Conservation (phyloP, 129 eudicot genomes). For the Silybum marianum region DNA sequence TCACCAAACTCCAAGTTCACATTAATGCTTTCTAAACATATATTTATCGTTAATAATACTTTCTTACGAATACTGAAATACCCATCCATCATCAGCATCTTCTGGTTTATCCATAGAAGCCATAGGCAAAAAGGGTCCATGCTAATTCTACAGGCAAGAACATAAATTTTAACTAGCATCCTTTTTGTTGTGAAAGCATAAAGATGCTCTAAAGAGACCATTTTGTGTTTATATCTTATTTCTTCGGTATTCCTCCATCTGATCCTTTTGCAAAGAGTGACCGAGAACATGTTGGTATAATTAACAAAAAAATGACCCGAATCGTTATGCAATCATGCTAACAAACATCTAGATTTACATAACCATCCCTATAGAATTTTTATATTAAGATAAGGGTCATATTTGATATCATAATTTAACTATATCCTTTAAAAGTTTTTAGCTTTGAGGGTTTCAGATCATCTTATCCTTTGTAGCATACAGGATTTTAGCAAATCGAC, state of each 20-base stretch:
- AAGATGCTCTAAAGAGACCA: not conserved
- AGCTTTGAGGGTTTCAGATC: slow-evolving; percentile 23
- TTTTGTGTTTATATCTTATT: not conserved
- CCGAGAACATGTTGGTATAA: not conserved
- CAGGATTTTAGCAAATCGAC: slow-evolving; percentile 95
- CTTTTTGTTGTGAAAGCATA: slow-evolving; percentile 7
- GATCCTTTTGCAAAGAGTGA: not conserved
- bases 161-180: slow-evolving; percentile 5
- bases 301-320: not conserved
- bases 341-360: not conserved
- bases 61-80: not conserved
- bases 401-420: slow-evolving; percentile 3
- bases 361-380: slow-evolving; percentile 17
- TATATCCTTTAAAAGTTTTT: not conserved
- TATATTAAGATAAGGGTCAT: not conserved
- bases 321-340: not conserved
- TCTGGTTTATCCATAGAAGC: not conserved
- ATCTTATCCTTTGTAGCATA: slow-evolving; percentile 23
- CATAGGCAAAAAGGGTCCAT: slow-evolving; percentile 8
- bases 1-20: not conserved
- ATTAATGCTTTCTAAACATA: not conserved
- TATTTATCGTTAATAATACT: not conserved
- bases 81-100: not conserved
- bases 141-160: not conserved
- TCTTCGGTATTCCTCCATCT: not conserved